These are phyloP conservation scores for Colletotrichum sp. DNA, from an alignment of 2,329 filamentous ascomycete genomes.

Conservation along the genomic window DNA sequence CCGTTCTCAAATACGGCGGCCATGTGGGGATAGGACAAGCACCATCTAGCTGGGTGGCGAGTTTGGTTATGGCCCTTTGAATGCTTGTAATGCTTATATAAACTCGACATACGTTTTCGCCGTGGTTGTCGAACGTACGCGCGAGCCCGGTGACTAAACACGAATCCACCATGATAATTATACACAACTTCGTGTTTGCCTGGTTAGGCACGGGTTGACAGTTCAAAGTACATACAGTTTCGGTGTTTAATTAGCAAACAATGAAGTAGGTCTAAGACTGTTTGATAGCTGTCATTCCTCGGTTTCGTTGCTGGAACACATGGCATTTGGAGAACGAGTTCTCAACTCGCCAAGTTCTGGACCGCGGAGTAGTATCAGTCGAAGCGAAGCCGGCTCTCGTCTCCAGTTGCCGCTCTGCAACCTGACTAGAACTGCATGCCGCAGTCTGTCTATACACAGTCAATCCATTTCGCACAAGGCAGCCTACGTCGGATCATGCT, in stretches of 20 bases:
- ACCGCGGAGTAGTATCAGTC: neutral
- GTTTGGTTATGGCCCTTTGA: neutral
- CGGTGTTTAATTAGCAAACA: neutral
- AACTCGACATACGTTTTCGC: neutral
- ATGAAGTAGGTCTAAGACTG: neutral
- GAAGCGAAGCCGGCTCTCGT: neutral
- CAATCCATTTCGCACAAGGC: neutral
- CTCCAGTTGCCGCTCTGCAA: neutral
- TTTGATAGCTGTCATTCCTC: neutral
- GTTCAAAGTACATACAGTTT: neutral
- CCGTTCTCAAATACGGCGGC: neutral
- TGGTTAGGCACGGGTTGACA: neutral
- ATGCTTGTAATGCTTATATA: neutral
- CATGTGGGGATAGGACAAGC: neutral
- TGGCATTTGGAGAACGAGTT: neutral
- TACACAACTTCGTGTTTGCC: neutral
- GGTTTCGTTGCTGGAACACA: neutral
- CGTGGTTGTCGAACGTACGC: neutral
- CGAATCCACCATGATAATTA: neutral
- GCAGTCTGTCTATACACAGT: neutral
- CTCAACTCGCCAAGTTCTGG: neutral
- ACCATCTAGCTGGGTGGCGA: neutral
- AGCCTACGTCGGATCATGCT: neutral
- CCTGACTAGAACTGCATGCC: neutral
- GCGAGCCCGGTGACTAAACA: neutral